A percentile compares a stretch with the other conserved stretches of the same genome.
Conservation (phyloP, 441 rosid species). For the Capsella rubella region DNA sequence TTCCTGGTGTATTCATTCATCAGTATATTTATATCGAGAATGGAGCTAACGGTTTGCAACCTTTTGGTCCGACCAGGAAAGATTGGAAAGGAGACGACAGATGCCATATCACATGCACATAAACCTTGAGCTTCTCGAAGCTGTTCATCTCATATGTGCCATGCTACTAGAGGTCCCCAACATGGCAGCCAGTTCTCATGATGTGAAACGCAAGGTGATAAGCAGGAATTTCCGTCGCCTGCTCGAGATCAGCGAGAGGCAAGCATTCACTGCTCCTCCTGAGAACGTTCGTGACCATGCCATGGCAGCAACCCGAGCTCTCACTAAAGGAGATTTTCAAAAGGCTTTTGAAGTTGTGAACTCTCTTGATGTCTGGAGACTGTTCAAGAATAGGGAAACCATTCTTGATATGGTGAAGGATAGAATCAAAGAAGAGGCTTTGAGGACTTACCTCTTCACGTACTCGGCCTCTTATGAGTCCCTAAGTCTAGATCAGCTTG, state of each 20-base stretch:
- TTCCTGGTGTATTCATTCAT: constrained; percentile 5
- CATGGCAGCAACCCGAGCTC: constrained; percentile 80
- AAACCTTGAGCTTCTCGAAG: constrained; percentile 84
- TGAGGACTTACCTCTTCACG: constrained; percentile 70
- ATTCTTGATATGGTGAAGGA: constrained; percentile 68
- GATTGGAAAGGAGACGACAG: constrained; percentile 77
- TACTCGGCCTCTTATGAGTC: constrained; percentile 63
- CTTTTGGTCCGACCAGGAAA: constrained; percentile 55
- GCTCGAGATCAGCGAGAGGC: constrained; percentile 73
- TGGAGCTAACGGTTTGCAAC: constrained; percentile 3
- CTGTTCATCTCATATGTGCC: constrained; percentile 76
- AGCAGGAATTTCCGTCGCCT: constrained; percentile 79
- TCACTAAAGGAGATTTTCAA: constrained; percentile 66
- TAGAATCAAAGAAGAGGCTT: constrained; percentile 77
- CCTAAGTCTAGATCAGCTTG: constrained; percentile 63
- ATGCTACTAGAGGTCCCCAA: constrained; percentile 85
- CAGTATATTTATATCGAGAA: background rate
- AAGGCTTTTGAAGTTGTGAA: constrained; percentile 60
- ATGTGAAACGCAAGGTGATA: constrained; percentile 62
- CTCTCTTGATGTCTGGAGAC: constrained; percentile 77
- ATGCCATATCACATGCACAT: constrained; percentile 94
- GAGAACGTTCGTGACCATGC: constrained; percentile 83
- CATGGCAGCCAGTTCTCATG: constrained; percentile 75
- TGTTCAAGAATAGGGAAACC: constrained; percentile 54
- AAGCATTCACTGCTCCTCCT: constrained; percentile 78